Conservation (phyloP, 345 rosid species). For the Eutrema yunnanense region DNA sequence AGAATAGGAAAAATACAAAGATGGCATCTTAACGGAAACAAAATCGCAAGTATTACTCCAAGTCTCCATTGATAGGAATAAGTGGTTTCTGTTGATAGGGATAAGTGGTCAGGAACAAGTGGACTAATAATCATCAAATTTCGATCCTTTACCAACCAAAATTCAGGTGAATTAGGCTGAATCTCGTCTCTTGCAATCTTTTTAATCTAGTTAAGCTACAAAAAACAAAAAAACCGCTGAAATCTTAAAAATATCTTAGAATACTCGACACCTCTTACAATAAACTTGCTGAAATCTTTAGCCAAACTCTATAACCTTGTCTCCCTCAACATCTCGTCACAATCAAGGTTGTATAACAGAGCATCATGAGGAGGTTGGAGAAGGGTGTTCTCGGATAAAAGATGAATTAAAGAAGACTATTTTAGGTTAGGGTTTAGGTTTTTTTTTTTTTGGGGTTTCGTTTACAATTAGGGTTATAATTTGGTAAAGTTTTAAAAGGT, state of each 20-base stretch:
- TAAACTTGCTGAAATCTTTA: background rate
- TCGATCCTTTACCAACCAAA: background rate
- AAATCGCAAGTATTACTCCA: background rate
- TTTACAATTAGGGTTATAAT: no score
- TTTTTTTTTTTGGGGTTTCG: no score
- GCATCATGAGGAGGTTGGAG: background rate
- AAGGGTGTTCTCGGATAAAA: no score
- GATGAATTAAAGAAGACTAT: no score
- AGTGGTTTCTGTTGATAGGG: background rate
- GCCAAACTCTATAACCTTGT: background rate
- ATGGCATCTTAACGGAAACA: background rate
- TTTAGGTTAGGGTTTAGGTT: no score
- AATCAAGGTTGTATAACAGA: background rate
- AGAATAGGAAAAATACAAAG: background rate
- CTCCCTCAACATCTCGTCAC: background rate
- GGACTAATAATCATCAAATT: background rate
- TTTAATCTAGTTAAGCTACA: background rate
- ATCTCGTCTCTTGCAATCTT: background rate
- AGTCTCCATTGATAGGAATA: background rate
- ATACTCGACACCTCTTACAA: no score
- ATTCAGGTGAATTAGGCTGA: background rate
- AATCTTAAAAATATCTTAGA: no score
- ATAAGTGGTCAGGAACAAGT: background rate
- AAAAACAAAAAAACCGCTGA: background rate
- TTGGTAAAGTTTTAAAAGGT: no score